A percentile compares a stretch with the other conserved stretches of the same genome.
phyloP scores from a whole-genome alignment of 805 yeast genomes.

The Metschnikowia reukaufii region DNA sequence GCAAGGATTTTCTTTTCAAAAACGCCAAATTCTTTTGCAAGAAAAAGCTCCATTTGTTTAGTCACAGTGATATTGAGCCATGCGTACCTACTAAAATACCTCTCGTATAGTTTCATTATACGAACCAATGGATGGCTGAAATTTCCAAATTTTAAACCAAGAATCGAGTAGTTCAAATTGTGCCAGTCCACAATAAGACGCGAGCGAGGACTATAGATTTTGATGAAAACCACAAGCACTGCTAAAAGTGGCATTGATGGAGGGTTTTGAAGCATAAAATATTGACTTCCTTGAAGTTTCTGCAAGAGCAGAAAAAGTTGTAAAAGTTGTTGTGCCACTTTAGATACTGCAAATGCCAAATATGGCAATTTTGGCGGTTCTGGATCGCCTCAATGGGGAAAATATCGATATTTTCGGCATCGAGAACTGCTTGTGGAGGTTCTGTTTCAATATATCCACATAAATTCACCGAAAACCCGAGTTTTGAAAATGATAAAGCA shows the following conservation, averaged over 20 bases:
- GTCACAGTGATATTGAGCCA: conserved; percentile 81
- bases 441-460: conserved; percentile 76
- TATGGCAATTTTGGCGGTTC: conserved; percentile 50
- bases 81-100: conserved; percentile 58
- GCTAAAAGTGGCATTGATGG: conserved; percentile 85
- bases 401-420: conserved; percentile 53
- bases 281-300: conserved; percentile 60
- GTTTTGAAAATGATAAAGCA: conserved; percentile 68
- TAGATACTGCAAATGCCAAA: conserved; percentile 53
- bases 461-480: conserved; percentile 73
- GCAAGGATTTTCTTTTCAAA: conserved; percentile 49
- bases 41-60: conserved; percentile 61
- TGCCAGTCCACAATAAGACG: conserved; percentile 92
- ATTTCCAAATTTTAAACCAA: conserved; percentile 61
- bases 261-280: conserved; percentile 82
- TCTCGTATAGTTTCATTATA: conserved; percentile 63
- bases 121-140: conserved; percentile 61
- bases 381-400: conserved; percentile 43
- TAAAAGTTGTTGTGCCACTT: conserved; percentile 58
- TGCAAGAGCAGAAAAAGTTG: conserved; percentile 50
- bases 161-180: conserved; percentile 81
- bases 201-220: conserved; percentile 50
- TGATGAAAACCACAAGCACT: conserved; percentile 55
- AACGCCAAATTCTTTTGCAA: conserved; percentile 57
- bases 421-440: conserved; percentile 51